Conservation (phyloP, 2,329 filamentous ascomycete genomes). For the Blastomyces silverae region DNA sequence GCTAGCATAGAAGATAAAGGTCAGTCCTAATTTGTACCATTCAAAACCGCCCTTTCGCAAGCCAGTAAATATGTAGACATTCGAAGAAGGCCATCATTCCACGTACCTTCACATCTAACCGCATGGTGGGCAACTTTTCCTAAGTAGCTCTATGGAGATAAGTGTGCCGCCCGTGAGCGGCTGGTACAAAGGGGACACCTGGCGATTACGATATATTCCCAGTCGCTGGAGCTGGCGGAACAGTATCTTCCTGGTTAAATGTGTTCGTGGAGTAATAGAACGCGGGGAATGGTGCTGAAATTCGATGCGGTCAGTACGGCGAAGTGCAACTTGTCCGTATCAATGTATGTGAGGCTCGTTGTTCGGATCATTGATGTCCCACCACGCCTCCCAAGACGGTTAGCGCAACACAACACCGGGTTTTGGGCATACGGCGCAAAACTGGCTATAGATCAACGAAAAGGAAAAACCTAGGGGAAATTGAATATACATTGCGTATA, state of each 20-base stretch:
- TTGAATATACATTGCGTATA: neutral
- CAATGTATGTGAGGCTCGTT: conserved; percentile 11
- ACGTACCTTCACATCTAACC: conserved; percentile 55
- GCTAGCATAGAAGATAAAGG: conserved; percentile 45
- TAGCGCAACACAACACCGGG: conserved; percentile 22
- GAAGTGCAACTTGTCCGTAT: conserved; percentile 22
- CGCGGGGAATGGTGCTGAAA: neutral
- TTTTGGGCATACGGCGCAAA: neutral
- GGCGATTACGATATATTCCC: conserved; percentile 23
- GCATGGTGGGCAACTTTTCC: conserved; percentile 44
- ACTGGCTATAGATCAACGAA: neutral
- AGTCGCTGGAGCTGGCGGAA: neutral
- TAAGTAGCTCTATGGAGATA: conserved; percentile 14
- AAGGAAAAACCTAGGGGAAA: neutral
- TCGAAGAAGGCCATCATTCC: neutral
- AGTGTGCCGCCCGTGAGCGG: conserved; percentile 32
- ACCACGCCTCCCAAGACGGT: conserved; percentile 30
- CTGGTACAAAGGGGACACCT: conserved; percentile 27
- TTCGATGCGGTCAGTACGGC: conserved; percentile 5
- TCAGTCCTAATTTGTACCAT: conserved; percentile 32
- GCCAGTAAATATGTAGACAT: conserved; percentile 8
- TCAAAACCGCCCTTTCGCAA: conserved; percentile 10
- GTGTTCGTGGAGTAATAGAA: neutral
- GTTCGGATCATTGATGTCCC: conserved; percentile 27
- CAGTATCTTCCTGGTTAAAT: neutral